Evolutionary conservation across 2,329 filamentous ascomycete species (phyloP).

Genomic region (Fusarium ambrosium): DNA sequence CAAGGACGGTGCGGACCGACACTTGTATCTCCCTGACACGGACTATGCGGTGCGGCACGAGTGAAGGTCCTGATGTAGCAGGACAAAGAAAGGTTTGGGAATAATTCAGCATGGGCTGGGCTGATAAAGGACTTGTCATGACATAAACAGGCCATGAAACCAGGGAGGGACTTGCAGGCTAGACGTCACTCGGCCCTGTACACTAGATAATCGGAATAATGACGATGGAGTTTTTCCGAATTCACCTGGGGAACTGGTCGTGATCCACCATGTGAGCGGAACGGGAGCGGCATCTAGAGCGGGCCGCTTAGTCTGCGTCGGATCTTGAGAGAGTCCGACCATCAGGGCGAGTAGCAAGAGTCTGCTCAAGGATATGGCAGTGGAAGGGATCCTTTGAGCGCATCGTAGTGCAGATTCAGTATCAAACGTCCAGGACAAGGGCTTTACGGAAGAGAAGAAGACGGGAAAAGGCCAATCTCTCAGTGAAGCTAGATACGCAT

Average conservation of each 20-base stretch:
- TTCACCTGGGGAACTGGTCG: constrained; percentile 20
- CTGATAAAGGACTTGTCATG: constrained; percentile 35
- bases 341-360: background rate
- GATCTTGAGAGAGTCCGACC: background rate
- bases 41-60: constrained; percentile 82
- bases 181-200: constrained; percentile 47
- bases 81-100: constrained; percentile 32
- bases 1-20: constrained; percentile 87
- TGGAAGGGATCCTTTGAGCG: background rate
- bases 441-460: background rate
- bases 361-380: background rate
- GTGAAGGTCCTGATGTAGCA: constrained; percentile 52
- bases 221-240: constrained; percentile 39
- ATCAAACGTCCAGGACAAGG: constrained; percentile 16
- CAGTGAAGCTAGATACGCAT: constrained; percentile 7
- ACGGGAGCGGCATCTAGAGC: constrained; percentile 15
- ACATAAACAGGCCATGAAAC: constrained; percentile 18
- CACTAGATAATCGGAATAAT: constrained; percentile 48
- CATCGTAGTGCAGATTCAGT: background rate
- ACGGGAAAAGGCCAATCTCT: constrained; percentile 13
- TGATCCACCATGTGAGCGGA: constrained; percentile 24
- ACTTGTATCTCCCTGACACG: constrained; percentile 95
- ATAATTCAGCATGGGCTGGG: constrained; percentile 22
- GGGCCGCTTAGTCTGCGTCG: constrained; percentile 6
- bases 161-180: constrained; percentile 30